These are phyloP conservation scores for Solanum ossicruentum DNA, from an alignment of 257 asterid genomes.

Conservation along the genomic window DNA sequence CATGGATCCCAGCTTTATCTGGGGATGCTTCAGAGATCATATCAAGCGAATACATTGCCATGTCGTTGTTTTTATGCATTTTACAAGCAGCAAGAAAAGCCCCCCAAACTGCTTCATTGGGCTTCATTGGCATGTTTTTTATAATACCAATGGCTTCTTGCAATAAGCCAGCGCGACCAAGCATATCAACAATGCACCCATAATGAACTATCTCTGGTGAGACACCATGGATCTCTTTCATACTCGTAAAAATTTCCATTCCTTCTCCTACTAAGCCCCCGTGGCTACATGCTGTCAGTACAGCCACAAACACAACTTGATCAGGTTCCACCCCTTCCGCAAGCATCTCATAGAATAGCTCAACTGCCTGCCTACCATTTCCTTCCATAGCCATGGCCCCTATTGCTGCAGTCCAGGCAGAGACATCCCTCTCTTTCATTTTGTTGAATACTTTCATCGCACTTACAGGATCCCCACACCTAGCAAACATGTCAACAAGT, in stretches of 20 bases:
- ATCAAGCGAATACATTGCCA: slow-evolving; percentile 13
- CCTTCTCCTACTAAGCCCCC: slow-evolving; percentile 39
- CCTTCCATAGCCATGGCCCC: slow-evolving; percentile 52
- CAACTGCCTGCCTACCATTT: slow-evolving; percentile 27
- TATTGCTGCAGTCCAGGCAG: slow-evolving; percentile 48
- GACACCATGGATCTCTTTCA: slow-evolving; percentile 19
- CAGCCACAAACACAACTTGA: slow-evolving; percentile 27
- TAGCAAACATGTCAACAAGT: slow-evolving; percentile 41
- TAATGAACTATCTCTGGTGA: slow-evolving; percentile 29
- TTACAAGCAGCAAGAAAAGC: slow-evolving; percentile 35
- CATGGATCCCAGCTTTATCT: slow-evolving; percentile 31
- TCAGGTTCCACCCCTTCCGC: slow-evolving; percentile 20
- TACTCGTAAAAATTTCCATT: slow-evolving; percentile 15
- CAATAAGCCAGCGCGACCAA: slow-evolving; percentile 48
- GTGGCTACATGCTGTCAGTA: slow-evolving; percentile 49
- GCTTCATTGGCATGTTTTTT: slow-evolving; percentile 24
- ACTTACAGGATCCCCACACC: slow-evolving; percentile 38
- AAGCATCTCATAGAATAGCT: slow-evolving; percentile 36
- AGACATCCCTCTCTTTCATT: slow-evolving; percentile 32
- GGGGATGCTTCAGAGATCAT: slow-evolving; percentile 5
- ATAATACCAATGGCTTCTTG: slow-evolving; percentile 25
- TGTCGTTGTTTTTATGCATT: slow-evolving; percentile 20
- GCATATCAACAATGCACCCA: slow-evolving; percentile 37
- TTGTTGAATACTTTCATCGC: slow-evolving; percentile 25
- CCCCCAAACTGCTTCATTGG: slow-evolving; percentile 31